phyloP scores from a whole-genome alignment of 208 protist species.

The Trypanosoma melophagium region DNA sequence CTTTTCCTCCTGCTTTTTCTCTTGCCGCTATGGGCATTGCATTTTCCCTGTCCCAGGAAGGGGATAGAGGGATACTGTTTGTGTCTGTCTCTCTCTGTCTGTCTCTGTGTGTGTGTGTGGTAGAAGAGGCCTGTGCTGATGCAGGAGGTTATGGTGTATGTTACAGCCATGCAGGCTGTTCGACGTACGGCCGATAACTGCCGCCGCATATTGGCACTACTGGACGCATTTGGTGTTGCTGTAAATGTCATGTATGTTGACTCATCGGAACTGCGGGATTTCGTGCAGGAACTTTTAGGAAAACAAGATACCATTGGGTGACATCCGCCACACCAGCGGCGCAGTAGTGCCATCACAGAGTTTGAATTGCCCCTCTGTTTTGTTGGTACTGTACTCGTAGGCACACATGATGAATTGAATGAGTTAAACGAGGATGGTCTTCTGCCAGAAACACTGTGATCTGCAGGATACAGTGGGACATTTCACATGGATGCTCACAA shows the following conservation, averaged over 20 bases:
- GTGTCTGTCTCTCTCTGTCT: no score
- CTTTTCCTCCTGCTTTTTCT: no score
- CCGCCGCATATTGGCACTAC: constrained; percentile 20
- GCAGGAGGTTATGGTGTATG: constrained; percentile 27
- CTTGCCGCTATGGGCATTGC: neutral
- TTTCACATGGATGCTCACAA: constrained; percentile 10
- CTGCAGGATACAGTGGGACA: constrained; percentile 13
- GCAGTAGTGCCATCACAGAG: neutral
- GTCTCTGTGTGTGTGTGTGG: constrained; percentile 13
- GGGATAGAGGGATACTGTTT: neutral
- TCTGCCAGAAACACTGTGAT: constrained; percentile 17
- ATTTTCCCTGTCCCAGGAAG: constrained; percentile 3
- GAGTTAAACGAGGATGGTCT: constrained; percentile 18
- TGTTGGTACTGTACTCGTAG: constrained; percentile 25
- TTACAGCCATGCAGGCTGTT: constrained; percentile 22
- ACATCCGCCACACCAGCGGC: neutral
- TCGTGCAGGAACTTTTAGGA: constrained; percentile 17
- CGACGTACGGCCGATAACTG: constrained; percentile 28
- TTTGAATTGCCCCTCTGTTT: constrained; percentile 27
- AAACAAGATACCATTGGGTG: neutral
- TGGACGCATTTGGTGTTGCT: constrained; percentile 27
- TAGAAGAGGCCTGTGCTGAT: constrained; percentile 5
- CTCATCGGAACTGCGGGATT: constrained; percentile 13
- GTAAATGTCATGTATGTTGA: constrained; percentile 19
- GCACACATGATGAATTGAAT: constrained; percentile 17